Evolutionary conservation across 306 rosid genomes (phyloP).

Genomic region (Cyclanthera cordifolia): DNA sequence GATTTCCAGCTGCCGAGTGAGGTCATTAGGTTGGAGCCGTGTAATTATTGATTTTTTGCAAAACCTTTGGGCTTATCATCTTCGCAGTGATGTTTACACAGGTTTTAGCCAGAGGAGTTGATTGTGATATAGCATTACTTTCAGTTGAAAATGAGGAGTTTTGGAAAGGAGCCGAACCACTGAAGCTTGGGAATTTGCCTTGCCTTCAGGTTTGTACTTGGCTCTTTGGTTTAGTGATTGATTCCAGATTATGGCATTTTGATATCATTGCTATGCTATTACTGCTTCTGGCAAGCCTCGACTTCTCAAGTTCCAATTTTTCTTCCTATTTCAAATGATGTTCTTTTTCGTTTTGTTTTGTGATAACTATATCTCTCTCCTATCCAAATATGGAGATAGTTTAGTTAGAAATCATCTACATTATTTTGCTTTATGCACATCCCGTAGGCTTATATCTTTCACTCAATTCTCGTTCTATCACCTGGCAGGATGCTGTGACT

Average conservation of each 20-base stretch:
- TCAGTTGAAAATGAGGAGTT: slow-evolving; percentile 84
- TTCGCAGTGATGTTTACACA: slow-evolving; percentile 35
- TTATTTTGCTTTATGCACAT: slow-evolving; percentile 9
- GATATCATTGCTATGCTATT: neutral
- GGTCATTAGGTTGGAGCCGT: slow-evolving; percentile 9
- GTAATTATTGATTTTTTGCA: neutral
- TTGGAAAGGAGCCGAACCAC: slow-evolving; percentile 86
- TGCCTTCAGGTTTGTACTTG: slow-evolving; percentile 69
- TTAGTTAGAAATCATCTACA: neutral
- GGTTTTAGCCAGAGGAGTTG: slow-evolving; percentile 92
- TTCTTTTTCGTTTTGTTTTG: neutral
- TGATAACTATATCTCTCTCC: neutral
- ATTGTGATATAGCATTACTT: slow-evolving; percentile 95
- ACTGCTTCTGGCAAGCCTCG: neutral
- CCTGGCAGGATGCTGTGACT: slow-evolving; percentile 85
- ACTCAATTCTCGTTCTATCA: slow-evolving; percentile 14
- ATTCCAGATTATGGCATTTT: neutral
- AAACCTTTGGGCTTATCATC: slow-evolving; percentile 20
- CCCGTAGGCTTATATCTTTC: slow-evolving; percentile 7
- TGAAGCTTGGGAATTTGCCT: slow-evolving; percentile 72
- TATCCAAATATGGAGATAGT: neutral
- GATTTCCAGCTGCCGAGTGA: neutral
- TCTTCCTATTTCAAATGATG: neutral
- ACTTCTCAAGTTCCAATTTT: neutral
- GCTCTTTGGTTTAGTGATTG: slow-evolving; percentile 3